Base-by-base conservation (phyloP, 176 grass and related monocot genomes). In the Saccharum officinarum region DNA sequence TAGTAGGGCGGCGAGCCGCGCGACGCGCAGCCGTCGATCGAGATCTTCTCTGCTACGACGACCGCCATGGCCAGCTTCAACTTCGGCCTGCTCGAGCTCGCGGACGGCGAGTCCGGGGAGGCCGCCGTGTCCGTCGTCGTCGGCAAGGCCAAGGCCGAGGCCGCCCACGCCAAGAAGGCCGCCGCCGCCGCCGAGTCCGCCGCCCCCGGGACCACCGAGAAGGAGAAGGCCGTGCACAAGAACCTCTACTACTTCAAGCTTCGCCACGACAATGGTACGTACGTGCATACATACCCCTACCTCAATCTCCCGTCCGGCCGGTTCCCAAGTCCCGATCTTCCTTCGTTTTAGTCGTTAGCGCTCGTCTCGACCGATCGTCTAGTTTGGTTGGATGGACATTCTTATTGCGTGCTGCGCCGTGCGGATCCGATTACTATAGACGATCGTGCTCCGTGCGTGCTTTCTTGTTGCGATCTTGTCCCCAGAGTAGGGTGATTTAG, bases 91-190 rank as follows among this genome's bases (percentile, higher is more conserved):
- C 88, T 90, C 17, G 33, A 65, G 9, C 41, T 37, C 23, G 88
- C 88, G 2, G 83, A 71, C 46, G 88, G 57, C 65, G 78, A 71
- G 72, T 82, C 33, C 2, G 88, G 88, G 7, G 73, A 70, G 6
- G 83, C 67, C 25, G 88, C 88, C 6, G 88, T 90, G 10, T 84
- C 79, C 14, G 20, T 25, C 26, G 42, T 90, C 73, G 73, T 81
- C 64, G 2, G 2, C 33, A 33, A 62, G 50, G 41, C 40, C 23
- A 69, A 61, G 67, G 22, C 52, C 14, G 16, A 71, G 37, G 80
- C 34, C 22, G 44, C 41, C 23, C 22, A 60, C 7, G 30, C 42
- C 42, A 30, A 61, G n/a, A 12, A 61, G 59, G 22, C 40, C 69
- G 22, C 9, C 2, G 49, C 41, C 23, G 1, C 1, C 60, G 60